Conservation (phyloP, 176 grass and related monocot genomes). For the Aechmea fasciata region DNA sequence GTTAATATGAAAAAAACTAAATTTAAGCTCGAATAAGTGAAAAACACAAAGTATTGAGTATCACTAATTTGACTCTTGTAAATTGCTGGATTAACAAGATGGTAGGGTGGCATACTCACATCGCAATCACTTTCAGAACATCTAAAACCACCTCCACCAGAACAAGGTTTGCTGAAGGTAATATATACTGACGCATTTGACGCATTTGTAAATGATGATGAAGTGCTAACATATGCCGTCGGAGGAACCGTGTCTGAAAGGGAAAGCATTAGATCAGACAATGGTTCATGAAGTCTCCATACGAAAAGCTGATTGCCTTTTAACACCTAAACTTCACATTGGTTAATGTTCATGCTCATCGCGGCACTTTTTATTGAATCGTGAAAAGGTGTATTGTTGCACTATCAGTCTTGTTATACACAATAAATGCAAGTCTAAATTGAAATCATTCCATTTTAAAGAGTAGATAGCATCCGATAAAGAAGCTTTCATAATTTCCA, state of each 20-base stretch:
- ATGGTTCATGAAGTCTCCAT: not conserved
- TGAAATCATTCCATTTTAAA: not conserved
- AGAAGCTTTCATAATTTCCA: not conserved
- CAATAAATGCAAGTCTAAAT: too few species aligned
- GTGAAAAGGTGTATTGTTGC: not conserved
- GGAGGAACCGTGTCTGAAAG: constrained; percentile 68
- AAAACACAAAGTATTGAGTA: not conserved
- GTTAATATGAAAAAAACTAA: too few species aligned
- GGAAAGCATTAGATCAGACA: constrained; percentile 4
- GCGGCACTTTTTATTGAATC: not conserved
- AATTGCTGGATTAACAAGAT: not conserved
- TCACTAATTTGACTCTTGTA: not conserved
- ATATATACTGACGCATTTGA: constrained; percentile 40
- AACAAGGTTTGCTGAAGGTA: constrained; percentile 72
- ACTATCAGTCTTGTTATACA: not conserved
- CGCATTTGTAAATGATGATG: constrained; percentile 51
- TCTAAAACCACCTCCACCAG: constrained; percentile 50
- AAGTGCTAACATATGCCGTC: constrained; percentile 52
- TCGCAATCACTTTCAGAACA: constrained; percentile 55
- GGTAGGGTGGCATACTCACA: constrained; percentile 22
- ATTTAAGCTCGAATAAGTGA: too few species aligned
- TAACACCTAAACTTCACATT: not conserved
- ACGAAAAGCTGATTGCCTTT: not conserved
- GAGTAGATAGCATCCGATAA: not conserved
- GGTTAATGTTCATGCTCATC: not conserved